These are phyloP conservation scores for Gossypium bickii DNA, from an alignment of 345 rosid genomes.

Conservation along the genomic window DNA sequence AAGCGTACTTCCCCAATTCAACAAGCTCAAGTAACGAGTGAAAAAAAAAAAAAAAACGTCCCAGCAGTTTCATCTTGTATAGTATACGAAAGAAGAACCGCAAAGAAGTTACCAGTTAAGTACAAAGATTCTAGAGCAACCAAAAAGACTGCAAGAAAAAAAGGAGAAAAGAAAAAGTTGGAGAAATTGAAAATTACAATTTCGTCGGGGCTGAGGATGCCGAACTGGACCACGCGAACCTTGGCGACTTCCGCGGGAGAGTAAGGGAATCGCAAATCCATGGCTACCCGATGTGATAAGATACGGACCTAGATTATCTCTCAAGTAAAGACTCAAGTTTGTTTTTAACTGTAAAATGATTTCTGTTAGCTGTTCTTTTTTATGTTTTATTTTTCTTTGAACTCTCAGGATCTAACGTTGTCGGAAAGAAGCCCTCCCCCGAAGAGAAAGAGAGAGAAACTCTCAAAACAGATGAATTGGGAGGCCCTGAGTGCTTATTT, in stretches of 20 bases:
- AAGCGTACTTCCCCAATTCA: not conserved
- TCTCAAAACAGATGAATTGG: no score
- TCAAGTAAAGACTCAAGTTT: not conserved
- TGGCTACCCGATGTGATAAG: not conserved
- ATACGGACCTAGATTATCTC: not conserved
- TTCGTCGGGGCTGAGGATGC: slow-evolving; percentile 78
- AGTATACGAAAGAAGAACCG: not conserved
- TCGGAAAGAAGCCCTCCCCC: no score
- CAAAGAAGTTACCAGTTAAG: not conserved
- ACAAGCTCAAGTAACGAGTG: slow-evolving; percentile 13
- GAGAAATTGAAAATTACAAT: slow-evolving; percentile 51
- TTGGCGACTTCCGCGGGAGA: slow-evolving; percentile 95
- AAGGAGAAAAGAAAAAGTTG: not conserved
- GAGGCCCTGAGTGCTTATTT: no score
- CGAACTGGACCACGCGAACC: slow-evolving; percentile 85
- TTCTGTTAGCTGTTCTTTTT: not conserved
- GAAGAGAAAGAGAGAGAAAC: no score
- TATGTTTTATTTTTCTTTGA: no score
- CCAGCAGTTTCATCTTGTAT: not conserved
- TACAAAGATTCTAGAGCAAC: not conserved
- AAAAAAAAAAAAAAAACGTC: not conserved
- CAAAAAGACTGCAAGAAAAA: slow-evolving; percentile 5
- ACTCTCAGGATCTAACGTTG: no score
- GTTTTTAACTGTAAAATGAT: not conserved
- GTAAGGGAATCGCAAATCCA: slow-evolving; percentile 69